Evolutionary conservation across 2,329 filamentous ascomycete genomes (phyloP), one percentile per base, ranked within the genome.

Genomic region (Verticillium tricorpus): DNA sequence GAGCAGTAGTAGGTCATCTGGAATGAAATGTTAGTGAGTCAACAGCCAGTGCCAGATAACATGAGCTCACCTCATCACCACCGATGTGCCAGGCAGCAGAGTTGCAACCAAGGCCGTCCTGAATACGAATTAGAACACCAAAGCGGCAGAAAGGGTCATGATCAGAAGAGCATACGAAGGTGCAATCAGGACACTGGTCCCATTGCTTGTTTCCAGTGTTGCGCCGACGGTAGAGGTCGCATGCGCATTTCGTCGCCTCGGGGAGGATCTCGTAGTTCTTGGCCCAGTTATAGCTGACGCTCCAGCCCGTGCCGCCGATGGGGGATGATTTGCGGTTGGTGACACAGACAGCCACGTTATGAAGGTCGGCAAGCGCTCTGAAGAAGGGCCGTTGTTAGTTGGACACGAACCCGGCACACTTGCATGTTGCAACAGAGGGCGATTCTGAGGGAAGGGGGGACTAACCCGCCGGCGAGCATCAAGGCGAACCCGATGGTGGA

Each of bases 151-250:
- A 9, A 9, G 39, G n/a, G 17, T 8, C 8, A 9, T 17, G 17
- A 45, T 45, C 7, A 7, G n/a, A n/a, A n/a, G 7, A 9, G 5
- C 39, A 19, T 45, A 45, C 62, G 14, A 61, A 65, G 1, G 34
- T 54, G 56, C 65, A 66, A 55, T 66, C 65, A 5, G 64, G 61
- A 57, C 65, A 67, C n/a, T 58, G 57, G n/a, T 66, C 65, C 64
- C 64, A 66, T 8, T 63, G 61, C 11, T 66, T 65, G 60, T 63
- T 61, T 31, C 64, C 64, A 5, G 64, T 66, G 64, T 65, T 65
- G 45, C 64, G 64, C 37, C 31, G 37, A 56, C 34, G 63, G 58
- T 66, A 66, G 5, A 54, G 14, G 56, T 32, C 28, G 54, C 64
- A 66, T 7, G 64, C 64, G 54, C 64, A 66, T 39, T 57, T 25